Base-by-base conservation (phyloP, 2,329 filamentous ascomycete genomes). In the Penicillium sp. region DNA sequence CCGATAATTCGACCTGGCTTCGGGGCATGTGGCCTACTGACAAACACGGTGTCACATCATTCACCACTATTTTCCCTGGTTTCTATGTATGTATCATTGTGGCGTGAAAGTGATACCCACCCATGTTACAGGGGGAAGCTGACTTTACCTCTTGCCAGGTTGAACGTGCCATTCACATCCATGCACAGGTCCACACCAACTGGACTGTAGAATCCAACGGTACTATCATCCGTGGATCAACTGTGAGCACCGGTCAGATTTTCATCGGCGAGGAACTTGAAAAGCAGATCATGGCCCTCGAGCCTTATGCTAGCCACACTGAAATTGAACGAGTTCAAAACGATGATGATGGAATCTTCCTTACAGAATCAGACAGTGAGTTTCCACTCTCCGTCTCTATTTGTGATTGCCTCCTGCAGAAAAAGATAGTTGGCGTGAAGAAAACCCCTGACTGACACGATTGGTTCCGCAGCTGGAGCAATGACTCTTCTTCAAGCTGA, bases 21-120 rank as follows among this genome's bases (percentile, higher is more conserved):
- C 74, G 78, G 2, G 78, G 78, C 23, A 73, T 80, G 52, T 75
- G 77, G 66, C 67, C 68, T 3, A 76, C 75, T 0, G 74, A 80
- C 55, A 57, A 62, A 2, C 70, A 78, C 36, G 78, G 79, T 29
- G 72, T 80, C 29, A 74, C 76, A 46, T 66, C 70, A 46, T 78
- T 81, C 61, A 74, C 77, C 42, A 80, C 78, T 0, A 65, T 67
- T 11, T 67, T 77, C 60, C 76, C 76, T 1, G 59, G 69, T 55
- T 75, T 77, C 61, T 78, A 77, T 48, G 51, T 65, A 23, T 23
- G 23, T 23, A 23, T 23, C 23, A 3, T 5, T 5, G 23, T 23
- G 23, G 23, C 23, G 23, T 23, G 23, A 23, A 23, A 23, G 23
- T 23, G 23, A 23, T 3, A 23, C 23, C 23, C 23, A 23, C 23